A percentile compares a stretch with the other conserved stretches of the same genome.
phyloP scores from a whole-genome alignment of 2,329 filamentous ascomycete species.

The Didymella exigua region DNA sequence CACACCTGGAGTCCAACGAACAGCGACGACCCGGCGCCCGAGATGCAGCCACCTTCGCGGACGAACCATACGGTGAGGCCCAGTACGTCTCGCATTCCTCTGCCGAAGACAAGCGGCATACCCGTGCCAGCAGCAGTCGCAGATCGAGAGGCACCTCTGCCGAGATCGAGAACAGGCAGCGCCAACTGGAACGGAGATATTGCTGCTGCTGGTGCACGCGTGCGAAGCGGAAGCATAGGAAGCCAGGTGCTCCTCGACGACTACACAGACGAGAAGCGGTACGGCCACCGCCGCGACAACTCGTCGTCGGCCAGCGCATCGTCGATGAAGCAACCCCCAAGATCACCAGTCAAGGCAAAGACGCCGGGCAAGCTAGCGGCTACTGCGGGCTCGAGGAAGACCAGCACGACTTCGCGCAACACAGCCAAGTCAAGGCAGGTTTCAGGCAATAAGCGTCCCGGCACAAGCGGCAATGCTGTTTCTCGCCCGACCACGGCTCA shows the following conservation, averaged over 20 bases:
- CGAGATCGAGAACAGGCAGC: constrained; percentile 64
- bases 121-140: constrained; percentile 74
- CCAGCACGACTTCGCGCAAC: constrained; percentile 32
- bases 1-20: constrained; percentile 72
- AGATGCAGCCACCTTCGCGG: constrained; percentile 51
- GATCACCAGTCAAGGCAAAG: constrained; percentile 50
- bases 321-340: constrained; percentile 37
- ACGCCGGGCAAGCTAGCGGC: constrained; percentile 46
- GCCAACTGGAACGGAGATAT: constrained; percentile 64
- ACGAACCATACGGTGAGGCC: constrained; percentile 58
- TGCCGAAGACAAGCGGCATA: constrained; percentile 78
- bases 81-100: constrained; percentile 79
- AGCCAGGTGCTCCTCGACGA: constrained; percentile 61
- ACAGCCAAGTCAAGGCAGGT: constrained; percentile 45
- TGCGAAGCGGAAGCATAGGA: constrained; percentile 71
- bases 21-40: constrained; percentile 75
- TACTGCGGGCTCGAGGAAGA: constrained; percentile 42
- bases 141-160: constrained; percentile 73
- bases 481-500: constrained; percentile 65
- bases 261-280: constrained; percentile 25
- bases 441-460: constrained; percentile 57
- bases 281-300: constrained; percentile 28
- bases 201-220: constrained; percentile 67
- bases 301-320: constrained; percentile 34
- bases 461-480: constrained; percentile 64